Evolutionary conservation across 2,329 filamentous ascomycete genomes (phyloP), one percentile per base, ranked within the genome.

Genomic region (Xylariaceae sp.): DNA sequence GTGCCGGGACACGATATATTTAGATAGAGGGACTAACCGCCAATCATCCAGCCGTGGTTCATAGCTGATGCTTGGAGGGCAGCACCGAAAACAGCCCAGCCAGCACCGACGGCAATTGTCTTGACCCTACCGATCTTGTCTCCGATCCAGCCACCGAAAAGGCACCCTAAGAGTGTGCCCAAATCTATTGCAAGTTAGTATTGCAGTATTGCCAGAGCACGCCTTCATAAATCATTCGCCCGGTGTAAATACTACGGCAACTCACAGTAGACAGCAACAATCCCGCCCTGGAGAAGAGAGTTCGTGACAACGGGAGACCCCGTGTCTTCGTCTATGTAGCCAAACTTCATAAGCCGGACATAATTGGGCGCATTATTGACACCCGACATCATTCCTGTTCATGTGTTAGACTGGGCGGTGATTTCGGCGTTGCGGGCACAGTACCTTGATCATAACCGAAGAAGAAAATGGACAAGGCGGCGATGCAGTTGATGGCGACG

Each of bases 31-130:
- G 4, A 64, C 78, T 64, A 69, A 81, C 77, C 77, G 62, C 80
- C 84, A 54, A 87, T 84, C 85, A 89, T 89, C 86, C 85, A 88
- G 28, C 78, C 71, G 41, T 80, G 73, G 58, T 87, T 88, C 69
- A 82, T 77, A 0, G 87, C 83, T 1, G 82, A 82, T 55, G 79
- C 81, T 66, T 90, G 87, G 55, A 90, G 66, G 14, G 73, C 69
- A 0, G 86, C 87, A 1, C 86, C 86, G 14, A 84, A 48, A 12
- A 83, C 74, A 2, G 76, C 80, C 81, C 80, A 86, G 2, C 75
- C 61, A 19, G 79, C 72, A 11, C 82, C 84, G 0, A 81, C 62
- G 2, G 78, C 83, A 61, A 88, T 87, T 0, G 84, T 83, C 62
- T 75, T 80, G 57, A 87, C 82, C 48, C 86, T 73, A 0, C 86